Evolutionary conservation across 2,329 filamentous ascomycete species (phyloP).

Genomic region (Fusarium cyanostomum): DNA sequence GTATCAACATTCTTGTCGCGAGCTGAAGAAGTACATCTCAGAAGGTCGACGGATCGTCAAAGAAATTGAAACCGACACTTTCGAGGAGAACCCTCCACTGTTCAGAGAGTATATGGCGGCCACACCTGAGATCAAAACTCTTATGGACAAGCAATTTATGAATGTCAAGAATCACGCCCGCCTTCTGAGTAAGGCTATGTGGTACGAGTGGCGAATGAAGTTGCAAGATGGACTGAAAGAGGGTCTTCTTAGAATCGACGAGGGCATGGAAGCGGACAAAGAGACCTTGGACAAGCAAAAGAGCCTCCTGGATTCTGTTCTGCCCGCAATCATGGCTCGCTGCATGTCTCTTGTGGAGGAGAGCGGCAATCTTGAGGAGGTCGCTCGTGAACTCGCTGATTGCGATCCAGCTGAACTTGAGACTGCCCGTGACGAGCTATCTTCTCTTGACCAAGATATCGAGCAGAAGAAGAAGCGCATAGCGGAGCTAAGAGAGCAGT

Average conservation of each 20-base stretch:
- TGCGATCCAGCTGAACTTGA: constrained; percentile 84
- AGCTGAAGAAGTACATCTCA: constrained; percentile 96
- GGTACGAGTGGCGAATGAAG: constrained; percentile 98
- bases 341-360: constrained; percentile 71
- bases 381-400: constrained; percentile 78
- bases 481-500: constrained; percentile 70
- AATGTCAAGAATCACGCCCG: constrained; percentile 95
- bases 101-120: constrained; percentile 93
- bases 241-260: constrained; percentile 77
- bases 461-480: constrained; percentile 74
- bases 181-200: constrained; percentile 91
- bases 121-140: constrained; percentile 79
- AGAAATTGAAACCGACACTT: constrained; percentile 88
- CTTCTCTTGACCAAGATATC: constrained; percentile 72
- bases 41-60: constrained; percentile 90
- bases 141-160: constrained; percentile 98
- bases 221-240: constrained; percentile 83
- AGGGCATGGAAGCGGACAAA: constrained; percentile 81
- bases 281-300: constrained; percentile 73
- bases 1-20: constrained; percentile 94
- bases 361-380: constrained; percentile 72
- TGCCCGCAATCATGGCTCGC: constrained; percentile 72
- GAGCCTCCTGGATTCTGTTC: constrained; percentile 69
- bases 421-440: constrained; percentile 74
- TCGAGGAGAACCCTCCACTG: constrained; percentile 88